phyloP scores from a whole-genome alignment of 2,329 filamentous ascomycete species.

The Fusarium avenaceum region DNA sequence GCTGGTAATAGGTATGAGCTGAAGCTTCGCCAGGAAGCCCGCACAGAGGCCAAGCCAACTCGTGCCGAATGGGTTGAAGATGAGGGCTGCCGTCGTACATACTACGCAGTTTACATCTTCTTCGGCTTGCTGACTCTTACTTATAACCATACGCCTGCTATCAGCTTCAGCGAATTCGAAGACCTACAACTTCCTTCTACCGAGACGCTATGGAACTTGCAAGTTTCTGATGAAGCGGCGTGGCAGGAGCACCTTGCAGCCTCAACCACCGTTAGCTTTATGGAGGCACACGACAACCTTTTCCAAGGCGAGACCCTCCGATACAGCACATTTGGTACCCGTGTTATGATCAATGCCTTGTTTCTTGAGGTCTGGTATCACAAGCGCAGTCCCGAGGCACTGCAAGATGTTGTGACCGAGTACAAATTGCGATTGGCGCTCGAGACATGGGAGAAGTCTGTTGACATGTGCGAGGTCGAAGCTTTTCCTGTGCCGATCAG shows the following conservation, averaged over 20 bases:
- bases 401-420: conserved; percentile 97
- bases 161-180: conserved; percentile 98
- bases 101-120: conserved; percentile 99
- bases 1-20: conserved; percentile 96
- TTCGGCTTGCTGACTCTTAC: conserved; percentile 94
- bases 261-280: conserved; percentile 85
- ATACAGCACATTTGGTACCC: conserved; percentile 96
- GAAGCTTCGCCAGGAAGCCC: conserved; percentile 90
- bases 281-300: conserved; percentile 92
- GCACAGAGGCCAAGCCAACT: conserved; percentile 79
- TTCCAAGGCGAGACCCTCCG: conserved; percentile 92
- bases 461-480: conserved; percentile 93
- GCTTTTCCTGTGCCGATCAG: conserved; percentile 88
- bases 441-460: conserved; percentile 98
- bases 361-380: conserved; percentile 99
- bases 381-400: conserved; percentile 96
- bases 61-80: conserved; percentile 96
- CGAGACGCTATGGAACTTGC: conserved; percentile 93
- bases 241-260: conserved; percentile 84
- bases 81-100: conserved; percentile 94
- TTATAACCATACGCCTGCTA: conserved; percentile 97
- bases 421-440: conserved; percentile 96
- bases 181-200: conserved; percentile 92
- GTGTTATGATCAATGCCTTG: conserved; percentile 98
- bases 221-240: conserved; percentile 79